A percentile compares a stretch with the other conserved stretches of the same genome.
These are phyloP conservation scores for Cymbopogon flexuosus DNA, from an alignment of 202 grass and related monocot species.

Conservation along the genomic window DNA sequence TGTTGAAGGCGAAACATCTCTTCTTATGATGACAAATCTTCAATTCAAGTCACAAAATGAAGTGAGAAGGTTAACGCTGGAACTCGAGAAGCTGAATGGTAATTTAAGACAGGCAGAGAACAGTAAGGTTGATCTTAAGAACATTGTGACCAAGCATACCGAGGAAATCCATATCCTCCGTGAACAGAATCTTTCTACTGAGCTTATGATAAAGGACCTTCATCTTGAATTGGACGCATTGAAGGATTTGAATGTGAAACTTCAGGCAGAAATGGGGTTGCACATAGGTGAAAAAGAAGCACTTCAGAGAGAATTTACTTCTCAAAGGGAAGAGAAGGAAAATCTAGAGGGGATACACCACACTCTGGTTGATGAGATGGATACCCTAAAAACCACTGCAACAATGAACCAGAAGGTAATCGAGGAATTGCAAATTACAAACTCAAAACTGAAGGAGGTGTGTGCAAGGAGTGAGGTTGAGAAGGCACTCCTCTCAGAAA, in stretches of 20 bases:
- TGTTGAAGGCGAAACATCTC: constrained; percentile 38
- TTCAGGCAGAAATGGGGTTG: constrained; percentile 51
- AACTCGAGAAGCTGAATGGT: constrained; percentile 44
- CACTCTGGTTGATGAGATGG: constrained; percentile 48
- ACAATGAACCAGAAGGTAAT: constrained; percentile 38
- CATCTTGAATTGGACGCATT: constrained; percentile 42
- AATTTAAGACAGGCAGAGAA: constrained; percentile 62
- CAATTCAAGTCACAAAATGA: constrained; percentile 38
- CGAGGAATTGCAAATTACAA: constrained; percentile 50
- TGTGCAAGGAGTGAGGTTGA: constrained; percentile 75
- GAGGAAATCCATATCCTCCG: constrained; percentile 52
- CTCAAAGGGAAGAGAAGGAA: constrained; percentile 61
- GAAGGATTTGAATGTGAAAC: constrained; percentile 58
- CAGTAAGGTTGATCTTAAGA: constrained; percentile 49
- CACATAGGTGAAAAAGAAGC: constrained; percentile 71
- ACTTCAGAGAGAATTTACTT: constrained; percentile 61
- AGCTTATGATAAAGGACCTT: constrained; percentile 49
- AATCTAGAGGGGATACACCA: constrained; percentile 51
- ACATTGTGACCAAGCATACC: constrained; percentile 32
- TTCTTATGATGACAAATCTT: constrained; percentile 40
- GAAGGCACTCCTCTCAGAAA: constrained; percentile 62
- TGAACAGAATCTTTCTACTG: constrained; percentile 56
- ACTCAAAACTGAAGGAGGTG: constrained; percentile 71
- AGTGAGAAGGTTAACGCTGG: constrained; percentile 38
- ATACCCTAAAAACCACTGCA: constrained; percentile 28